A percentile compares a stretch with the other conserved stretches of the same genome.
Conservation (phyloP, 1,284 basidiomycete genomes). For the Omphalotus olearius region DNA sequence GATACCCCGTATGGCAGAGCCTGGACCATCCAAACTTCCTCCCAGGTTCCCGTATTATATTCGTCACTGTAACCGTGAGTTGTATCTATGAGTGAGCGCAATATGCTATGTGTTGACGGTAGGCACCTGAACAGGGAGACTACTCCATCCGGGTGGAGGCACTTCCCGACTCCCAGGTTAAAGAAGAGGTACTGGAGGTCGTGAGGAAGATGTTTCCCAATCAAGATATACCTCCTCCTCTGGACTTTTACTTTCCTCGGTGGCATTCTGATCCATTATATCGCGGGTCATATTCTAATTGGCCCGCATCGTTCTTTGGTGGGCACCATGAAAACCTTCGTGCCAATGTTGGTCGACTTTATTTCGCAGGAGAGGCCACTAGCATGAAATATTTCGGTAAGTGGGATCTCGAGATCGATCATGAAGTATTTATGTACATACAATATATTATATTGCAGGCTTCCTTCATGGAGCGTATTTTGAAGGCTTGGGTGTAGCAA, state of each 20-base stretch:
- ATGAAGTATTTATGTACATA: background rate
- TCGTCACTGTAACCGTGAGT: conserved; percentile 45
- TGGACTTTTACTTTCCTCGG: conserved; percentile 50
- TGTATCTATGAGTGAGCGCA: background rate
- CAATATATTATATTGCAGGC: conserved; percentile 24
- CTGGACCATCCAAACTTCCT: conserved; percentile 58
- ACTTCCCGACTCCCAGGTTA: conserved; percentile 42
- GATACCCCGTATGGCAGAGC: conserved; percentile 69
- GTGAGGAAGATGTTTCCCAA: conserved; percentile 56
- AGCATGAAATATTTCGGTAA: conserved; percentile 51
- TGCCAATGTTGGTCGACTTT: conserved; percentile 50
- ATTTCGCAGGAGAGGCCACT: conserved; percentile 65
- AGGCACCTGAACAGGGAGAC: conserved; percentile 39
- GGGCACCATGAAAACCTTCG: conserved; percentile 54
- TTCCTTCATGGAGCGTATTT: conserved; percentile 45
- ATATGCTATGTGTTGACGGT: no score
- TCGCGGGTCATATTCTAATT: conserved; percentile 67
- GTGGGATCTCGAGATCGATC: conserved; percentile 14
- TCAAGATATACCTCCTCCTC: conserved; percentile 46
- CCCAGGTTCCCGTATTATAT: conserved; percentile 57
- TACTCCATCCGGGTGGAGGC: conserved; percentile 54
- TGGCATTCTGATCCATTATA: conserved; percentile 58
- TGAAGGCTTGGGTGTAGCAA: conserved; percentile 33
- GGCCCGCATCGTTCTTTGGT: conserved; percentile 54
- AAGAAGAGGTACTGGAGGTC: conserved; percentile 50